phyloP scores from a whole-genome alignment of 2,329 filamentous ascomycete species.

The Aureobasidium musti region DNA sequence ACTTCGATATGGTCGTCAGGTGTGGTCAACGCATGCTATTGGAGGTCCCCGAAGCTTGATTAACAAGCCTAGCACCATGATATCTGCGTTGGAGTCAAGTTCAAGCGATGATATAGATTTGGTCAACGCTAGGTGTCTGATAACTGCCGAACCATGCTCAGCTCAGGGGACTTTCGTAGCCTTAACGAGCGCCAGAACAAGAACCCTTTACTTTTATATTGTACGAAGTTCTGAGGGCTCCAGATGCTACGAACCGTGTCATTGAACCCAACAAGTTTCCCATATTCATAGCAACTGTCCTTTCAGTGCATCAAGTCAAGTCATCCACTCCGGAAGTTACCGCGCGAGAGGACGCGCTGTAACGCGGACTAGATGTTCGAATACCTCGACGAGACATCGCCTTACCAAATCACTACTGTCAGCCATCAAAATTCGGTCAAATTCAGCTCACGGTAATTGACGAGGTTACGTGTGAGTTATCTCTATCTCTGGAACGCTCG shows the following conservation, averaged over 20 bases:
- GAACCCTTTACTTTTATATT: neutral
- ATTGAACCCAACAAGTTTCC: neutral
- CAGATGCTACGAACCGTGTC: neutral
- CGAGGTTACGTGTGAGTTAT: neutral
- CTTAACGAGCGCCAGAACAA: neutral
- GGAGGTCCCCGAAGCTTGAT: neutral
- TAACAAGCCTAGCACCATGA: neutral
- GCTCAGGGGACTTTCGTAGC: neutral
- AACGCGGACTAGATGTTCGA: constrained; percentile 12
- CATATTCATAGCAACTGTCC: neutral
- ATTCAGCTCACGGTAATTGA: neutral
- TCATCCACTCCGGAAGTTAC: neutral
- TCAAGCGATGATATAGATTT: too few relatives aligned
- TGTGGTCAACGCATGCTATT: too few relatives aligned
- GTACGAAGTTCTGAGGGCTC: neutral
- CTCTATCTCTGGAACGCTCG: neutral
- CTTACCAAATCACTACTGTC: neutral
- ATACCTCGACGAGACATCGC: neutral
- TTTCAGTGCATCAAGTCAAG: neutral
- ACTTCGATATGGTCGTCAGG: neutral
- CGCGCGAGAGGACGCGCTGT: constrained; percentile 7
- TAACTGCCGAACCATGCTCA: neutral
- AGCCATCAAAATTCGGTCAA: neutral
- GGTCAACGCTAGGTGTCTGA: too few relatives aligned
- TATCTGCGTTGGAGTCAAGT: neutral